Evolutionary conservation across 2,329 filamentous ascomycete species (phyloP), one percentile per base, ranked within the genome.

Genomic region (Arachnomyces sp.): DNA sequence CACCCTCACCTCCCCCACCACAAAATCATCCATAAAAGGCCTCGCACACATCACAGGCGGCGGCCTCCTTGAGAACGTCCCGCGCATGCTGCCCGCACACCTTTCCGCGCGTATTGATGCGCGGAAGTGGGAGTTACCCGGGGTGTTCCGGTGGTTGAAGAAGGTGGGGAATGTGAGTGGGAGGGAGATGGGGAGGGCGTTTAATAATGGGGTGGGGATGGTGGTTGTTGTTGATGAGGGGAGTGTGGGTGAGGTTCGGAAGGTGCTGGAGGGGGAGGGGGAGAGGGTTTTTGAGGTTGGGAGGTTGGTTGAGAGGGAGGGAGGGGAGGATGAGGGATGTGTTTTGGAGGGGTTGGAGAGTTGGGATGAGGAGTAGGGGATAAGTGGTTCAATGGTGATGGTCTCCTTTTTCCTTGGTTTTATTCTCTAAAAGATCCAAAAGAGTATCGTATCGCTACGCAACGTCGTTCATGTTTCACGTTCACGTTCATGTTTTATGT

Each of bases 31-130:
- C 29, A 72, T 96, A 61, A 94, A 94, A 68, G 92, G 92, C 39
- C 83, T 96, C 62, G 84, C 92, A 8, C 92, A 98, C 66, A 96
- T 98, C 67, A 98, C 92, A 0, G 92, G 92, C 37, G 92, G 92
- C 45, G 92, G 92, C 8, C 75, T 98, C 14, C 72, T 82, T 13
- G 92, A 98, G 66, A 98, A 98, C 62, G 82, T 98, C 17, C 92
- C 92, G 20, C 81, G 92, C 49, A 94, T 94, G 84, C 73, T 98
- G 13, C 92, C 92, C 2, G 63, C 74, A 28, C 70, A 80, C 34
- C 76, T 98, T 4, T 76, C 83, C 2, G 90, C 88, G 2, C 78
- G 87, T 58, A 79, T 98, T 40, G 83, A 94, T 54, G 83, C 84
- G 34, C 68, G 71, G 31, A 66, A 76, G 1, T 98, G 89, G 87